Conservation (phyloP, 148 eudicot species). For the Rhododendron kiyosumense region DNA sequence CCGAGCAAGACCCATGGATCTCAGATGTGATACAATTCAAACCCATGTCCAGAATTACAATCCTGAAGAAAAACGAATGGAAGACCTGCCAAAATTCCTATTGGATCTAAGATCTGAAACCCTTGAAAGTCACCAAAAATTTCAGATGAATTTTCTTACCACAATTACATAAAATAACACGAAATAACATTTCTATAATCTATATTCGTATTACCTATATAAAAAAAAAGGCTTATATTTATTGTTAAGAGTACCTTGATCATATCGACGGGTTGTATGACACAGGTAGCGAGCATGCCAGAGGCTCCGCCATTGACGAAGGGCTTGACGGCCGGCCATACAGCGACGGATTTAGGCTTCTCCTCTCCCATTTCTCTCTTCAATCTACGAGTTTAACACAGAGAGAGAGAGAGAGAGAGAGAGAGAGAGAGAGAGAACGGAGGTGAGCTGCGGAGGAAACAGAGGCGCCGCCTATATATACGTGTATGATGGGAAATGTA, state of each 20-base stretch:
- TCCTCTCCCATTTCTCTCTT: slow-evolving; percentile 33
- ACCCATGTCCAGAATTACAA: background rate
- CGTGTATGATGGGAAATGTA: background rate
- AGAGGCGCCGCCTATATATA: background rate
- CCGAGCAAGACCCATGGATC: background rate
- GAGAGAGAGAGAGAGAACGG: background rate
- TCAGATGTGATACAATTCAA: background rate
- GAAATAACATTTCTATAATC: background rate
- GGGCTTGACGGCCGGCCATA: slow-evolving; percentile 75
- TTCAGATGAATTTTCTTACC: background rate
- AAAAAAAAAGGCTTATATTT: no score
- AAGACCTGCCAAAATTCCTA: background rate
- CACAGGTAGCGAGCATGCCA: slow-evolving; percentile 94
- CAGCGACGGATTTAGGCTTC: slow-evolving; percentile 42
- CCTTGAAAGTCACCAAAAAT: background rate
- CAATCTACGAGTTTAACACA: background rate
- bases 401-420: background rate
- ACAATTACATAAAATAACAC: background rate
- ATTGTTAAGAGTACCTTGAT: slow-evolving; percentile 44
- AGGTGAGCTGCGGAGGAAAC: background rate
- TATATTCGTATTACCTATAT: background rate
- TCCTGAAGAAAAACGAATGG: background rate
- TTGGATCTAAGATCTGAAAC: slow-evolving; percentile 6
- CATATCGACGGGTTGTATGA: slow-evolving; percentile 92
- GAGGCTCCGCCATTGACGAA: slow-evolving; percentile 87